phyloP scores from a whole-genome alignment of 2,329 filamentous ascomycete species.

The Fusarium sp. region DNA sequence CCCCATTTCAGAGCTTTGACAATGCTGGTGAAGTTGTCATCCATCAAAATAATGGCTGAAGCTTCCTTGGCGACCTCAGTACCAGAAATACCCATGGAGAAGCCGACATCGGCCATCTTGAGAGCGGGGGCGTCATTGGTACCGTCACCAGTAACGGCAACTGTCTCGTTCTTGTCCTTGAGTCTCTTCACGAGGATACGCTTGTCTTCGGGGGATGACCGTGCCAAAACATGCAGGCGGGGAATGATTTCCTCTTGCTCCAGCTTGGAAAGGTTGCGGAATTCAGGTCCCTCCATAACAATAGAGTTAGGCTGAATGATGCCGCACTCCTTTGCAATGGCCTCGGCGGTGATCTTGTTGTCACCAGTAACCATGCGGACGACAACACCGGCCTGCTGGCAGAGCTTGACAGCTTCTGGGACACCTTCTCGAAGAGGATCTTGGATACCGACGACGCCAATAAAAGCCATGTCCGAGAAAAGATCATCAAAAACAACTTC shows the following conservation, averaged over 20 bases:
- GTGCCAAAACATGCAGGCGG: constrained; percentile 74
- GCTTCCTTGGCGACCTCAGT: constrained; percentile 88
- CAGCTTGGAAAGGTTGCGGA: constrained; percentile 74
- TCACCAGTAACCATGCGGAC: constrained; percentile 90
- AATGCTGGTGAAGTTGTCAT: constrained; percentile 88
- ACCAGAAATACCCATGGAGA: constrained; percentile 86
- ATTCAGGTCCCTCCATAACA: constrained; percentile 81
- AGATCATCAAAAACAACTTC: constrained; percentile 73
- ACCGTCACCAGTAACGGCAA: constrained; percentile 84
- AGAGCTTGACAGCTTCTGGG: constrained; percentile 75
- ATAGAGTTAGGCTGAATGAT: constrained; percentile 74
- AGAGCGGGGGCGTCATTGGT: constrained; percentile 86
- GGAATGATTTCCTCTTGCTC: constrained; percentile 76
- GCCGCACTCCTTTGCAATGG: constrained; percentile 81
- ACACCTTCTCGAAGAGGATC: constrained; percentile 81
- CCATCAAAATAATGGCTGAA: constrained; percentile 86
- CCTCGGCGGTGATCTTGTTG: constrained; percentile 80
- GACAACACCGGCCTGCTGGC: constrained; percentile 79
- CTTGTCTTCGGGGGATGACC: constrained; percentile 82
- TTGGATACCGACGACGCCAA: constrained; percentile 81
- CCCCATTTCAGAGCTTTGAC: constrained; percentile 87
- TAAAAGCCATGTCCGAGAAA: constrained; percentile 72
- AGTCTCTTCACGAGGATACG: constrained; percentile 75
- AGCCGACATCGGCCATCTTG: constrained; percentile 83
- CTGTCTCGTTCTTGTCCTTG: constrained; percentile 78